phyloP scores from a whole-genome alignment of 2,329 filamentous ascomycete genomes.

The Arthroderma sp. region DNA sequence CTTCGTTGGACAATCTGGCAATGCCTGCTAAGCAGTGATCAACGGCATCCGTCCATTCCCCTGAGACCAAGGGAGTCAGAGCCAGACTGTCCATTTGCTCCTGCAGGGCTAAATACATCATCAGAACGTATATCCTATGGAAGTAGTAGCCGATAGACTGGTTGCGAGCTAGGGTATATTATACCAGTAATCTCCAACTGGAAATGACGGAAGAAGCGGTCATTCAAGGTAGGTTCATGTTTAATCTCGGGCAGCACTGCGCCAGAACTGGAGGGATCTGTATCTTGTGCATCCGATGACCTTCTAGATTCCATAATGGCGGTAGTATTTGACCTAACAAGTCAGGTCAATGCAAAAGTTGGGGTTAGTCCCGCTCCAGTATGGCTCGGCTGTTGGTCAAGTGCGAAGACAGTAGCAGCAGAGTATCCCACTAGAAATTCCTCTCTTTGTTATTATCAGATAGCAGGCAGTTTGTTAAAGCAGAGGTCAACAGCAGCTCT shows the following conservation, averaged over 20 bases:
- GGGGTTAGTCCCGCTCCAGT: too few species aligned
- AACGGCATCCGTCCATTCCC: constrained; percentile 66
- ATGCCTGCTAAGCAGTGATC: constrained; percentile 72
- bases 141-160: neutral
- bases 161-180: constrained; percentile 9
- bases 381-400: too few species aligned
- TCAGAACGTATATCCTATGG: too few species aligned
- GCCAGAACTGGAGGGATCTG: neutral
- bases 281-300: neutral
- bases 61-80: constrained; percentile 48
- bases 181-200: constrained; percentile 59
- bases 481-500: too few species aligned
- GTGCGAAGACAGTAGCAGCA: too few species aligned
- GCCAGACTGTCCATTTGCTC: constrained; percentile 59
- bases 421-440: too few species aligned
- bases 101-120: constrained; percentile 50
- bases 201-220: constrained; percentile 76
- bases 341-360: too few species aligned
- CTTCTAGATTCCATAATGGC: too few species aligned
- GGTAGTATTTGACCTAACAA: too few species aligned
- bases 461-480: too few species aligned
- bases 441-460: too few species aligned
- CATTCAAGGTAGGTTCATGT: constrained; percentile 43
- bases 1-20: constrained; percentile 65
- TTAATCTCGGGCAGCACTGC: constrained; percentile 19